phyloP scores from a whole-genome alignment of 2,329 filamentous ascomycete genomes.

The Colletotrichum higginsianum region DNA sequence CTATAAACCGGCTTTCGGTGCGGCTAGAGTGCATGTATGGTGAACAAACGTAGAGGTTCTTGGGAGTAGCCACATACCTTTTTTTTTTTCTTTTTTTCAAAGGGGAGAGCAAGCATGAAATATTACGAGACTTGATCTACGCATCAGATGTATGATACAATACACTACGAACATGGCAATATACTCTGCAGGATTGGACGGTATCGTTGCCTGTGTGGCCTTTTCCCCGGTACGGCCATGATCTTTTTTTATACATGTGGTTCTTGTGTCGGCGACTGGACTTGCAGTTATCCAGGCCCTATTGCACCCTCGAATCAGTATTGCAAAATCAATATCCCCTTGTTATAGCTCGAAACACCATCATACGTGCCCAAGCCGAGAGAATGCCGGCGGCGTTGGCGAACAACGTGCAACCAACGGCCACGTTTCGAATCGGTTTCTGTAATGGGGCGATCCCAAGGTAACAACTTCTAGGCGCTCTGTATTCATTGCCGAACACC shows the following conservation, averaged over 20 bases:
- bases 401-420: neutral
- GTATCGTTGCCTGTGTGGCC: neutral
- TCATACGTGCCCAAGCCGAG: neutral
- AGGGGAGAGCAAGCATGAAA: conserved; percentile 8
- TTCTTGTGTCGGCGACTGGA: neutral
- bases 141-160: conserved; percentile 32
- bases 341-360: neutral
- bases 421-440: neutral
- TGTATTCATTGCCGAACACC: no score
- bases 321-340: neutral
- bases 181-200: neutral
- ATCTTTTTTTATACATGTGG: neutral
- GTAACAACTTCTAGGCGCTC: neutral
- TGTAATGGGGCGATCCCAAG: neutral
- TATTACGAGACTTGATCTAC: conserved; percentile 17
- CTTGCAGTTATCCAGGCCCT: no score
- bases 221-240: neutral
- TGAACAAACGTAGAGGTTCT: neutral
- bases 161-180: conserved; percentile 22
- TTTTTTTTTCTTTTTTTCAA: no score
- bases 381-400: neutral
- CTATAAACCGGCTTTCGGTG: conserved; percentile 52
- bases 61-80: neutral
- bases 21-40: neutral
- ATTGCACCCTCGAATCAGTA: no score